Conservation (phyloP, 1,284 basidiomycete species). For the Apiotrichum akiyoshidainum region DNA sequence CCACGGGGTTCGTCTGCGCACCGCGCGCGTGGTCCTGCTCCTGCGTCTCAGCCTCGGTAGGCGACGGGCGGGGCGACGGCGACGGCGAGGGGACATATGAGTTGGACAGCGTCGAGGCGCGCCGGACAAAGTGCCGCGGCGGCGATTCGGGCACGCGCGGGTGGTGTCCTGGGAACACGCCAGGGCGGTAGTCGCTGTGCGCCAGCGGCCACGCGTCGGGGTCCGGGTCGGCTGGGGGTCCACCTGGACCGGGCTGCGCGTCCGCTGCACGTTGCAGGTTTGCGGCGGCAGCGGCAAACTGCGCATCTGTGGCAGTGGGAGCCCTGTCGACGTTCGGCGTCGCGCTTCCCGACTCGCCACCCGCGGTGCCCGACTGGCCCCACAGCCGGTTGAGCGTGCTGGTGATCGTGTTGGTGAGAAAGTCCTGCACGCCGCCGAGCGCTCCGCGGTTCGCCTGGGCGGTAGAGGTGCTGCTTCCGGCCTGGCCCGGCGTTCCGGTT, state of each 20-base stretch:
- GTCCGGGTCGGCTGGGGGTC: background rate
- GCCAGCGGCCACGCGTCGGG: background rate
- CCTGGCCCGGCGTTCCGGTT: background rate
- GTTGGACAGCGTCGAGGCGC: conserved; percentile 2
- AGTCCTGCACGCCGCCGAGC: conserved; percentile 14
- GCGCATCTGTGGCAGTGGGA: background rate
- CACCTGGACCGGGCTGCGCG: background rate
- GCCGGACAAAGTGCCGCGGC: background rate
- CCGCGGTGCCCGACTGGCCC: conserved; percentile 31
- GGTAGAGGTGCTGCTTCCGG: background rate
- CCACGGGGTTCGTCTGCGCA: conserved; percentile 1
- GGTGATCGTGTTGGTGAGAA: conserved; percentile 35
- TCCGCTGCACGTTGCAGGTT: background rate
- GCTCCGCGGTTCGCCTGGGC: background rate
- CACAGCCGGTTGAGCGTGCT: conserved; percentile 38
- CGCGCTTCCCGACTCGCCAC: background rate
- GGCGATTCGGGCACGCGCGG: background rate
- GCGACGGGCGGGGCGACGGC: no score
- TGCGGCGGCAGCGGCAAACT: background rate
- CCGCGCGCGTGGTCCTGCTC: background rate
- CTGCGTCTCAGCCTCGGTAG: background rate
- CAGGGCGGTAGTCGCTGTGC: background rate
- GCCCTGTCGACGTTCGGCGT: background rate
- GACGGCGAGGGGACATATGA: background rate
- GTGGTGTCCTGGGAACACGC: background rate